Percentiles rank a stretch among this genome's conserved stretches.
phyloP scores from a whole-genome alignment of 345 rosid genomes.

The Populus tremula region DNA sequence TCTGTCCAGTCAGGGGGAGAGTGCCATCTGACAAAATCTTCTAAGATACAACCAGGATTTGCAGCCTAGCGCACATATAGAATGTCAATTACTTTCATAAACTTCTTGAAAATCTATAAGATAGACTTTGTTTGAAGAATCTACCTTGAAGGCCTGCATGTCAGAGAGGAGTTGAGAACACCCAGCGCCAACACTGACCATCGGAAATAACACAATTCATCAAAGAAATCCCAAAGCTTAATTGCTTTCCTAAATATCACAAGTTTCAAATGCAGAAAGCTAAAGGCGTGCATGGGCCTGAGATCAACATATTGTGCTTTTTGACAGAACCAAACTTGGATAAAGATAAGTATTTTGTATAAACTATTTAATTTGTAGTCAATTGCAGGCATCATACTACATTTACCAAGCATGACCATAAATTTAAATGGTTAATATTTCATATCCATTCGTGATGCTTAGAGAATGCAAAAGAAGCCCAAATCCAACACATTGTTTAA shows the following conservation, averaged over 20 bases:
- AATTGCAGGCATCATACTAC: neutral
- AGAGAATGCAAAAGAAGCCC: neutral
- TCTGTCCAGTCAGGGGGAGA: conserved; percentile 99
- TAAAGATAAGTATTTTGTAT: neutral
- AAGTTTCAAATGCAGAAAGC: conserved; percentile 2
- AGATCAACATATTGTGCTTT: neutral
- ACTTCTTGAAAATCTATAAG: neutral
- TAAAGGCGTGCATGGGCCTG: neutral
- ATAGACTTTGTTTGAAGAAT: conserved; percentile 5
- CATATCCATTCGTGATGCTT: neutral
- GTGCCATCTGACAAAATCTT: conserved; percentile 99
- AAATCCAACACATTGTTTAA: neutral
- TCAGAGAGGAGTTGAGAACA: conserved; percentile 98
- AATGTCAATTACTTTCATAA: neutral
- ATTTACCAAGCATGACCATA: neutral
- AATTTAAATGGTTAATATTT: neutral
- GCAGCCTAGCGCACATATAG: conserved; percentile 59
- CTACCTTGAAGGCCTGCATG: conserved; percentile 99
- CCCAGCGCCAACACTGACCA: conserved; percentile 94
- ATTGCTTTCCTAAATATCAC: neutral
- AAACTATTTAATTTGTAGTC: neutral
- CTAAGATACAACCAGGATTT: conserved; percentile 95
- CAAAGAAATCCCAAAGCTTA: neutral
- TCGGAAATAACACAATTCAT: conserved; percentile 14
- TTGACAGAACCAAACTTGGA: neutral